Evolutionary conservation across 208 protist species (phyloP), one percentile per base, ranked within the genome.

Genomic region (Herpetomonas tarakana): DNA sequence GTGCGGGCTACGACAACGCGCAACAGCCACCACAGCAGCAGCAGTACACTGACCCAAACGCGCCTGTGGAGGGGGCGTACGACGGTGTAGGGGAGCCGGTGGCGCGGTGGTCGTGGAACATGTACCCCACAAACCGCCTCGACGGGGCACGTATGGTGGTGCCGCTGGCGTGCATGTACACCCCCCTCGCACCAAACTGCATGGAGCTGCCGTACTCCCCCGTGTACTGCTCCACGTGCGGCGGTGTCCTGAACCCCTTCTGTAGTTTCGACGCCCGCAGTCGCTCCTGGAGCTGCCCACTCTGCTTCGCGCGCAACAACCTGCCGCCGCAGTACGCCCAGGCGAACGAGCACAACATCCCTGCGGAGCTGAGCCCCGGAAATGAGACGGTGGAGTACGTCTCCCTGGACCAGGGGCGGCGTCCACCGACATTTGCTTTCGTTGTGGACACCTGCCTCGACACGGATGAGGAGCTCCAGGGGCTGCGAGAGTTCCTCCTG

Each of bases 361-460:
- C 97, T 7, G 71, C 81, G 2, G 97, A 99, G 82, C 71, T 98
- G 30, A 59, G 87, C 45, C 71, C 71, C 30, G 63, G 96, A 35
- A 95, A 88, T 55, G 96, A 96, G 22, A 99, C 97, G 2, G 90
- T 99, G 38, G 98, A 99, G 76, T 99, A 98, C 68, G 74, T 90
- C 21, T 81, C 82, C 54, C 66, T 66, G 49, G 68, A 73, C 38
- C 69, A 70, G 24, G 65, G 47, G 19, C 81, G 76, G 4, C 76
- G 61, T 60, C 76, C 72, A 46, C 81, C 78, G 2, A 92, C 84
- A n/a, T 93, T 92, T 73, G 81, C 98, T 14, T 98, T 99, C 56
- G 96, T 99, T n/a, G 74, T 99, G 6, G 98, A 99, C 79, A 98
- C 90, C 19, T 99, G 98, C 68, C 70, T 99, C 25, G 93, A 83